Conservation (phyloP, 306 rosid species). For the Quillaja saponaria region DNA sequence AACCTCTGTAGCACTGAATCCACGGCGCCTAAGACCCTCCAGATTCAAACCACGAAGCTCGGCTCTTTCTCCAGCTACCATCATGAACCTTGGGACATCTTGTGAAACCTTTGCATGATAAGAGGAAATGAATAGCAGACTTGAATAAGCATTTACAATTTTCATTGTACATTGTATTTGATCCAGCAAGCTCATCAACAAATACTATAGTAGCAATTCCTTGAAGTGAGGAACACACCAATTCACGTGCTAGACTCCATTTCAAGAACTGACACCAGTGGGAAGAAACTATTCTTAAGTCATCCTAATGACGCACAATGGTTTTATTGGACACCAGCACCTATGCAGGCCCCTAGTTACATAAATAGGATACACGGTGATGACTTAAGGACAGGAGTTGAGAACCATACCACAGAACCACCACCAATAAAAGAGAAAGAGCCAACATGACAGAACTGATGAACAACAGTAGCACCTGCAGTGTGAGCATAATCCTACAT, state of each 20-base stretch:
- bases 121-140: constrained; percentile 31
- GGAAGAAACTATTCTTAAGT: background rate
- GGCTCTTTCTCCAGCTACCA: constrained; percentile 87
- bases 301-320: constrained; percentile 9
- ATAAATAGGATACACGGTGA: background rate
- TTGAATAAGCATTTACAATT: constrained; percentile 27
- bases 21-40: constrained; percentile 79
- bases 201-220: background rate
- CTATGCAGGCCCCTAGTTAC: background rate
- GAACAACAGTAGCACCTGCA: constrained; percentile 80
- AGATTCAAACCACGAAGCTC: constrained; percentile 83
- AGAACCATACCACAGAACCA: constrained; percentile 83
- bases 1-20: constrained; percentile 72
- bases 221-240: constrained; percentile 6
- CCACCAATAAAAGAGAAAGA: constrained; percentile 86
- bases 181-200: constrained; percentile 22
- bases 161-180: constrained; percentile 31
- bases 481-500: constrained; percentile 85
- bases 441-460: constrained; percentile 89
- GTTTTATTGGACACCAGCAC: constrained; percentile 6
- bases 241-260: constrained; percentile 13
- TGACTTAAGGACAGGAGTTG: constrained; percentile 15
- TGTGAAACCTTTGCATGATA: constrained; percentile 66
- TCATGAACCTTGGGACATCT: constrained; percentile 84
- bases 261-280: constrained; percentile 12